phyloP scores from a whole-genome alignment of 805 yeast species.

The Ogataea nonfermentans region DNA sequence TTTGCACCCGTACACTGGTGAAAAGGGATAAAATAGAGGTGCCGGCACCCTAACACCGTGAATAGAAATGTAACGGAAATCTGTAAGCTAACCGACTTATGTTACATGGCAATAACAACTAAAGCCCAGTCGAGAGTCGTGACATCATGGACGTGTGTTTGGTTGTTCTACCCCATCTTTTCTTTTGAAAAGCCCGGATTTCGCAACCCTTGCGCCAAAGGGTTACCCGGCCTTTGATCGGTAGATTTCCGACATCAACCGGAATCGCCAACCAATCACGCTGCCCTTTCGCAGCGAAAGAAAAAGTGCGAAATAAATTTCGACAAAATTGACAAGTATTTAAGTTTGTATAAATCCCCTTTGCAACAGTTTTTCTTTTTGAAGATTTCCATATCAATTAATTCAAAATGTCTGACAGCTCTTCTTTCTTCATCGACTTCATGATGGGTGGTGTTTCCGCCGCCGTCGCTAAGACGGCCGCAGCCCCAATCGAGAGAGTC shows the following conservation, averaged over 20 bases:
- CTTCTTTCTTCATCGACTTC: conserved; percentile 63
- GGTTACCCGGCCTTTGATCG: conserved; percentile 5
- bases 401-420: conserved; percentile 36
- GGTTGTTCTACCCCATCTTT: background rate
- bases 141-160: too few relatives aligned
- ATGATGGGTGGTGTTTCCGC: conserved; percentile 99
- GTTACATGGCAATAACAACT: too few relatives aligned
- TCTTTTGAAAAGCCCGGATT: background rate
- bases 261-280: conserved; percentile 18
- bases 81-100: too few relatives aligned
- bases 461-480: conserved; percentile 97
- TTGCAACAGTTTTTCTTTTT: conserved; percentile 14
- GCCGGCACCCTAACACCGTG: too few relatives aligned
- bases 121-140: too few relatives aligned
- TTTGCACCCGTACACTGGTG: conserved; percentile 4
- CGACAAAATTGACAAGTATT: conserved; percentile 23
- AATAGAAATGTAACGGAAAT: too few relatives aligned
- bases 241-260: conserved; percentile 9
- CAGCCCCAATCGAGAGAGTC: conserved; percentile 97
- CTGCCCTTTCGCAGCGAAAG: conserved; percentile 7
- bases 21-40: too few relatives aligned
- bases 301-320: conserved; percentile 19
- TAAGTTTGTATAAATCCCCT: conserved; percentile 19
- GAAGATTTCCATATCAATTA: conserved; percentile 14
- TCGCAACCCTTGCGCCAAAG: background rate